phyloP scores from a whole-genome alignment of 805 yeast genomes.

The Nakazawaea peltata region DNA sequence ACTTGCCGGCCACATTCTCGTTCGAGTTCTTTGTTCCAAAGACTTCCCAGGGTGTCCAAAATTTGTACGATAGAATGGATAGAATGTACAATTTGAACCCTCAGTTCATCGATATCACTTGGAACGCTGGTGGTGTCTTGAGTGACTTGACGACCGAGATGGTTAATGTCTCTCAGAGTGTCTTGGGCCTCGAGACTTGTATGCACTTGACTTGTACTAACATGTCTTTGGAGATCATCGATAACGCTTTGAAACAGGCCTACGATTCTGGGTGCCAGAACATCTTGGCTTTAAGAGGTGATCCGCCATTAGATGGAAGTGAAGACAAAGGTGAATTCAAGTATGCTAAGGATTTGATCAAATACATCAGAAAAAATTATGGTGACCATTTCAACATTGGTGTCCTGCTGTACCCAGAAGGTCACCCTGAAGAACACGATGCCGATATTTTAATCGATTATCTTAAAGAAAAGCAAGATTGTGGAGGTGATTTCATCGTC shows the following conservation, averaged over 20 bases:
- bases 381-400: conserved; percentile 92
- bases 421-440: conserved; percentile 82
- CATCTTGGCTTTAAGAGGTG: conserved; percentile 91
- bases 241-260: conserved; percentile 78
- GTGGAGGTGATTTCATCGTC: conserved; percentile 88
- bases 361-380: conserved; percentile 64
- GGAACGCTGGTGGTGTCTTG: conserved; percentile 96
- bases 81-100: conserved; percentile 92
- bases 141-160: conserved; percentile 83
- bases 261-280: conserved; percentile 91
- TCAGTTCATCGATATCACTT: conserved; percentile 88
- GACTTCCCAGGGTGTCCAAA: conserved; percentile 94
- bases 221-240: conserved; percentile 77
- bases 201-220: conserved; percentile 98
- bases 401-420: conserved; percentile 97
- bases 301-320: conserved; percentile 75
- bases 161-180: conserved; percentile 85
- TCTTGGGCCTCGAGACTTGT: conserved; percentile 89
- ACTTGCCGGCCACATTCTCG: conserved; percentile 62
- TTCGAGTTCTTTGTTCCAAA: conserved; percentile 97
- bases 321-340: conserved; percentile 78
- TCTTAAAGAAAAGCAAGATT: conserved; percentile 83
- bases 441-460: conserved; percentile 43
- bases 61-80: conserved; percentile 94
- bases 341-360: conserved; percentile 82